Base-by-base conservation (phyloP, 495 filamentous ascomycete species). In the Platismatia glauca region DNA sequence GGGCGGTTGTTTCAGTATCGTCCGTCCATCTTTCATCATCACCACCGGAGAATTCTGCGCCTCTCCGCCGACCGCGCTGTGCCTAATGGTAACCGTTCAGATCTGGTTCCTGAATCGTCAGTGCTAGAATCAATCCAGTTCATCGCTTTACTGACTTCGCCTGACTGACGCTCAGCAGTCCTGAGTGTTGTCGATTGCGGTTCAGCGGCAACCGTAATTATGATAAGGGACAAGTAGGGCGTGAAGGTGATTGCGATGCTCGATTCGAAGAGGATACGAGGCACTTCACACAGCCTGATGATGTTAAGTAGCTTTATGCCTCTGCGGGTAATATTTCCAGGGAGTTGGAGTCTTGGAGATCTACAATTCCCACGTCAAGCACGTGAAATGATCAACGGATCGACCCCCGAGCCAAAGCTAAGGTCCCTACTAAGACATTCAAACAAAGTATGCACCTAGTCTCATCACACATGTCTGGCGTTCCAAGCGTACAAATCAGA, bases 331-430 rank as follows among this genome's bases (percentile, higher is more conserved):
- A 53, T 53, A 62, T 57, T 62, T 57, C 60, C 46, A 62, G 52
- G 22, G 38, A 62, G 29, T 44, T 9, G 60, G 37, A 57, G 31
- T 56, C 29, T 39, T 62, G 52, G 46, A 61, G 55, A 55, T 57
- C 60, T 33, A 16, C 50, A 53, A 6, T 18, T 33, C 50, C 50
- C 50, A 53, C 50, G 50, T 53, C 50, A 53, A 53, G 29, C 60
- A 62, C 60, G 60, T 62, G 60, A 56, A 46, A 41, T 57, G 60
- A 62, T 62, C 60, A 62, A 44, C 60, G 53, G 60, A 62, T 62
- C 60, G 60, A 61, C 59, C 60, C 53, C 22, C 22, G 53, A 62
- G 20, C 53, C 38, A 57, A 55, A 33, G 57, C 37, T 58, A 9
- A 24, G 22, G 18, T 5, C 34, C 34, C 9, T 35, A 9, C 5